Evolutionary conservation across 2,329 filamentous ascomycete genomes (phyloP).

Genomic region (Aspergillus latus): DNA sequence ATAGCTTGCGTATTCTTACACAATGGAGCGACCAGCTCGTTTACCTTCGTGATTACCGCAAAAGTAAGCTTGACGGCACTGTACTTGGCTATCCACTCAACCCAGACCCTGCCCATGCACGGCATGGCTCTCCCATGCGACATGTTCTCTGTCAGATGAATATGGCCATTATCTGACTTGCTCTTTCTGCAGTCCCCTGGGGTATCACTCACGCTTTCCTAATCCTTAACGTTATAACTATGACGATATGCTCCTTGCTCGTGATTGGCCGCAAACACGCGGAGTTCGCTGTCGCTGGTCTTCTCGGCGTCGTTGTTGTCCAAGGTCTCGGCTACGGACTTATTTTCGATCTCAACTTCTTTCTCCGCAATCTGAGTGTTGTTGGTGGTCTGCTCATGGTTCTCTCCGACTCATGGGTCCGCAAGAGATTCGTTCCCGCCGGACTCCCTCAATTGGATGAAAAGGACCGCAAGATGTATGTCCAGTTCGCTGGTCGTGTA

Average conservation of each 20-base stretch:
- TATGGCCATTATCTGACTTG: constrained; percentile 19
- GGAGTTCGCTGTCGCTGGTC: constrained; percentile 85
- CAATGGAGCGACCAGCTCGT: constrained; percentile 95
- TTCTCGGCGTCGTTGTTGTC: constrained; percentile 85
- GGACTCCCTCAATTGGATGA: constrained; percentile 92
- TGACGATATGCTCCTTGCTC: constrained; percentile 76
- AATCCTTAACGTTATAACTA: constrained; percentile 82
- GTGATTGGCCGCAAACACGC: constrained; percentile 92
- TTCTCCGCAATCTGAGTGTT: constrained; percentile 96
- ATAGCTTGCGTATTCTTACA: constrained; percentile 91
- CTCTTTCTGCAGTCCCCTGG: constrained; percentile 66
- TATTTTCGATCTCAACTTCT: constrained; percentile 99
- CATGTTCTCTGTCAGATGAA: not conserved
- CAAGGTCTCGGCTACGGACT: constrained; percentile 96
- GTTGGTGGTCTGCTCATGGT: constrained; percentile 98
- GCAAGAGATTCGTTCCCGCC: constrained; percentile 95
- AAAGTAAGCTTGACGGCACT: constrained; percentile 64
- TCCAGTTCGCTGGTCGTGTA: constrained; percentile 94
- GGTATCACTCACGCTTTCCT: constrained; percentile 93
- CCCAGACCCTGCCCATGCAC: not conserved
- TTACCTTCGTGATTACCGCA: constrained; percentile 88
- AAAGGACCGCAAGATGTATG: constrained; percentile 99
- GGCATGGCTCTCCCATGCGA: not conserved
- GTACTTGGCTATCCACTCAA: not conserved
- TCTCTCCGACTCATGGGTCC: constrained; percentile 94